Percentiles rank a stretch among this genome's conserved stretches.
Evolutionary conservation across 2,329 filamentous ascomycete species (phyloP).

Genomic region (Botrytis cinerea): DNA sequence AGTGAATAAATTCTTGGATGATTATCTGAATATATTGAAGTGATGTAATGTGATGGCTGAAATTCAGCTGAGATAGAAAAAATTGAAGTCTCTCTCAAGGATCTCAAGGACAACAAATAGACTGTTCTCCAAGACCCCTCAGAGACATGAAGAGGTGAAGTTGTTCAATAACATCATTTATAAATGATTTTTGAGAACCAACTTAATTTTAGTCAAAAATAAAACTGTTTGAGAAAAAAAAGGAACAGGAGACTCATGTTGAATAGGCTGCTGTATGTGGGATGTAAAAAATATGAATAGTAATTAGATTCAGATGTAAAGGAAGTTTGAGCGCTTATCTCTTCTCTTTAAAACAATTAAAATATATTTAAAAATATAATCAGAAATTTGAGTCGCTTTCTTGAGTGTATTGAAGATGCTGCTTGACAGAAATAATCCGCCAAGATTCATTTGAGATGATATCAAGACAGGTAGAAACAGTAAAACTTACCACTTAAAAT

Average conservation of each 20-base stretch:
- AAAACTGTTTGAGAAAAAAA: neutral
- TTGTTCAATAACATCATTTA: no score
- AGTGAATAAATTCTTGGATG: neutral
- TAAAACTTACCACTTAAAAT: neutral
- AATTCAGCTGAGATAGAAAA: neutral
- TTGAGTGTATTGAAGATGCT: neutral
- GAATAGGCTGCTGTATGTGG: neutral
- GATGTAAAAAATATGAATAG: neutral
- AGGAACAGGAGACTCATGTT: neutral
- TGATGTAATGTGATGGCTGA: neutral
- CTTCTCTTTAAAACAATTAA: neutral
- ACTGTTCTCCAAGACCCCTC: no score
- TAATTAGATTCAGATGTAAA: neutral
- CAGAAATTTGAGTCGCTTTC: neutral
- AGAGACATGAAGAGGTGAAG: no score
- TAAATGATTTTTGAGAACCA: neutral
- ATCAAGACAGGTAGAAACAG: neutral
- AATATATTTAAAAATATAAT: neutral
- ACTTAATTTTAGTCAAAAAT: no score
- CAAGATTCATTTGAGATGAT: neutral
- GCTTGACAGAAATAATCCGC: neutral
- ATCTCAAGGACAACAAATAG: neutral
- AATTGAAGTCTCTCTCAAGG: no score
- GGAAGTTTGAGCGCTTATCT: fast-evolving
- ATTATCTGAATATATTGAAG: neutral